phyloP scores from a whole-genome alignment of 1,284 basidiomycete species.

The Moesziomyces parantarcticus region DNA sequence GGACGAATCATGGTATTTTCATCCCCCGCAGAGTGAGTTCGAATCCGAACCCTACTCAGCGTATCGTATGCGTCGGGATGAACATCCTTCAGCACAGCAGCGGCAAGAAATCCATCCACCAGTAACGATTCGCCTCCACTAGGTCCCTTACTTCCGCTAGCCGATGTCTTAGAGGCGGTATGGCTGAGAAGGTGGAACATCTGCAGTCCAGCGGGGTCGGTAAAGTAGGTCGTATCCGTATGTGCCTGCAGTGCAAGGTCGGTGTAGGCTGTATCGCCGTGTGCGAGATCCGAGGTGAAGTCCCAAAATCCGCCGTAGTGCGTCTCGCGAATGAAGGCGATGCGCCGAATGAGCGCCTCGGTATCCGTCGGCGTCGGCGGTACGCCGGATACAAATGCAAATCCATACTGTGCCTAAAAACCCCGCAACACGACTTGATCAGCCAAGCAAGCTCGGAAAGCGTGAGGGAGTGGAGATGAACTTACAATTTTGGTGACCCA shows the following conservation, averaged over 20 bases:
- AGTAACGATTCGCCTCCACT: conserved; percentile 87
- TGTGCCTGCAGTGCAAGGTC: conserved; percentile 87
- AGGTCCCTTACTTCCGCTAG: conserved; percentile 70
- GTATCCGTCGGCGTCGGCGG: conserved; percentile 85
- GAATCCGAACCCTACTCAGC: conserved; percentile 78
- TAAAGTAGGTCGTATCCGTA: conserved; percentile 89
- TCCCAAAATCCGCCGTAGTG: conserved; percentile 96
- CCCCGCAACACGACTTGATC: not conserved
- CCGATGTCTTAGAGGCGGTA: conserved; percentile 21
- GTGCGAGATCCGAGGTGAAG: conserved; percentile 89
- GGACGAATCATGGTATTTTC: conserved; percentile 58
- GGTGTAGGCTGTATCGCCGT: conserved; percentile 85
- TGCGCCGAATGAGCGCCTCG: conserved; percentile 79
- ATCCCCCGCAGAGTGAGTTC: conserved; percentile 81
- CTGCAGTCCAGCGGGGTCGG: conserved; percentile 82
- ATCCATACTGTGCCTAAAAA: conserved; percentile 75
- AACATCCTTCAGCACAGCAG: conserved; percentile 78
- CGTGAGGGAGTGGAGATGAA: conserved; percentile 28
- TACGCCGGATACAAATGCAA: conserved; percentile 86
- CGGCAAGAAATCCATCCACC: conserved; percentile 93
- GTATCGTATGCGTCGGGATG: conserved; percentile 80
- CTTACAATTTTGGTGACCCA: conserved; percentile 85
- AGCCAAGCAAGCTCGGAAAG: not conserved
- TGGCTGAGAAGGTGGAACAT: conserved; percentile 88
- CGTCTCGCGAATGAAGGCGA: conserved; percentile 90